Evolutionary conservation across 1,284 basidiomycete genomes (phyloP).

Genomic region (Malassezia arunalokei): DNA sequence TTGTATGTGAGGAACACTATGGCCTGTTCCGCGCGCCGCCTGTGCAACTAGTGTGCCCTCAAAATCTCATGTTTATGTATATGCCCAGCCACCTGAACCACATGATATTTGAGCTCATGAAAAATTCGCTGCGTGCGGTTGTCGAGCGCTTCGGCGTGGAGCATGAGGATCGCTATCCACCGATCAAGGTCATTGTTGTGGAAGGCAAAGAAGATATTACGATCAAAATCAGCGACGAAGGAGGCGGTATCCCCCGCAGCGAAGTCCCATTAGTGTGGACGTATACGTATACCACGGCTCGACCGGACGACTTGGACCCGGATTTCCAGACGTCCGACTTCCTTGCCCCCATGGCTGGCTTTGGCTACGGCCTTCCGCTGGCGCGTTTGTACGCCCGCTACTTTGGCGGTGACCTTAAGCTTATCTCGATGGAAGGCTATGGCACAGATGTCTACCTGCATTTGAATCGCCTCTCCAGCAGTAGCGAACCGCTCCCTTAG

Average conservation of each 20-base stretch:
- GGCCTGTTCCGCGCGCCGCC: conserved; percentile 86
- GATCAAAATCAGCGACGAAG: conserved; percentile 93
- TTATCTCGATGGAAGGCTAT: conserved; percentile 96
- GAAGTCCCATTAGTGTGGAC: conserved; percentile 96
- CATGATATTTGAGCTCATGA: conserved; percentile 95
- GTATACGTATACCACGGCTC: conserved; percentile 95
- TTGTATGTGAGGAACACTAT: conserved; percentile 88
- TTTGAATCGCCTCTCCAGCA: conserved; percentile 58
- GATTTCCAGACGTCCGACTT: conserved; percentile 84
- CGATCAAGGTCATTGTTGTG: conserved; percentile 92
- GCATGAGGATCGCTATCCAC: conserved; percentile 68
- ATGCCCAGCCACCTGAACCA: conserved; percentile 79
- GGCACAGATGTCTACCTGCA: conserved; percentile 63
- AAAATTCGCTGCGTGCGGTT: conserved; percentile 92
- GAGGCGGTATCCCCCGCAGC: conserved; percentile 80
- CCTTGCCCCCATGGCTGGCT: conserved; percentile 96
- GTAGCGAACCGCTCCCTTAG: conserved; percentile 48
- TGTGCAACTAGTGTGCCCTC: conserved; percentile 88
- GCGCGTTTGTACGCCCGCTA: conserved; percentile 85
- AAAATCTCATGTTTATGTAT: conserved; percentile 78
- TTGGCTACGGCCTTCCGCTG: conserved; percentile 70
- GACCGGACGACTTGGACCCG: conserved; percentile 70
- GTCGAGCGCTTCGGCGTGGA: conserved; percentile 83
- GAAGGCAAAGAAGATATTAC: conserved; percentile 76
- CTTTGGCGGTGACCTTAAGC: conserved; percentile 86